Base-by-base conservation (phyloP, 345 rosid genomes). In the Ricinus communis region DNA sequence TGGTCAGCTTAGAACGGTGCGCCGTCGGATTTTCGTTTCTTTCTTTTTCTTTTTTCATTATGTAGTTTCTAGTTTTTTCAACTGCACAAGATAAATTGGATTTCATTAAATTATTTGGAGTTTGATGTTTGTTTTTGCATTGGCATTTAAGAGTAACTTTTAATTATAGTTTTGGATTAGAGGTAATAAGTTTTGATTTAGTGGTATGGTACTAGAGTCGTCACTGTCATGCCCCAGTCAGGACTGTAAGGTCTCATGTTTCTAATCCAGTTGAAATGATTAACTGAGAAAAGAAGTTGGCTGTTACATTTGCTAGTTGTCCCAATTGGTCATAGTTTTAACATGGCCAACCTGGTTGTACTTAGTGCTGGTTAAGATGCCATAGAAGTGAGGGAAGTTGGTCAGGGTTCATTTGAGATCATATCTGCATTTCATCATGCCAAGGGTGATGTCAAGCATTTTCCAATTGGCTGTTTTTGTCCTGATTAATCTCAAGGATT, bases 1-100 rank as follows among this genome's bases (percentile, higher is more conserved):
- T 65, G 97, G 98, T 8, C 78, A 77, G 54, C 86, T 88, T 56
- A 83, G 50, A 81, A 30, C 77, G 73, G 97, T 93, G 73, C 52
- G 73, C 65, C 8, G 9, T n/a, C n/a, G n/a, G n/a, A n/a, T n/a
- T n/a, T n/a, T n/a, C n/a, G n/a, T n/a, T n/a, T n/a, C n/a, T n/a
- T n/a, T n/a, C 10, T 58, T 55, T 33, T 28, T 5, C 5, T 22
- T 5, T 21, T 18, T 14, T 21, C 1, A 7, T 15, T 12, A 11
- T 28, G 18, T 25, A 8, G 1, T 67, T 22, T 12, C 47, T 28
- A 15, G 5, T 51, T 38, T 12, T 8, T 16, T 12, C 12, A 4
- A 27, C 10, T 38, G 45, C 8, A 19, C 2, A 56, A 18, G 45
- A 0, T n/a, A 18, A 56, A 27, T 56, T 49, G n/a, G n/a, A n/a